Conservation (phyloP, 805 yeast species). For the Yamadazyma phyllophila region DNA sequence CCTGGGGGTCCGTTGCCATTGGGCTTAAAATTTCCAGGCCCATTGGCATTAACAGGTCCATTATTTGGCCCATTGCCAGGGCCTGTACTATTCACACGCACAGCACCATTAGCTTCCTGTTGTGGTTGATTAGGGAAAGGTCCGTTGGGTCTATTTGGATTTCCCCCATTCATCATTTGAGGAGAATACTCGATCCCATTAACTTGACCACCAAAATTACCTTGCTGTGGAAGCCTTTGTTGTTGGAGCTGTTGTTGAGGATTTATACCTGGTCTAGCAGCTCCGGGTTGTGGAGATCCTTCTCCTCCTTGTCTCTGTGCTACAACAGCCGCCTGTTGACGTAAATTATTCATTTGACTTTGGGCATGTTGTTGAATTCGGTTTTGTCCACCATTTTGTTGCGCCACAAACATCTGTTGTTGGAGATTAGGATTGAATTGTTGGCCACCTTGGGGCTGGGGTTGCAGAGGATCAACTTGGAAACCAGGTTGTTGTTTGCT, state of each 20-base stretch:
- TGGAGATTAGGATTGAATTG: constrained; percentile 11
- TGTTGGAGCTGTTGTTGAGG: constrained; percentile 2
- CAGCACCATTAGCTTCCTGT: constrained; percentile 3
- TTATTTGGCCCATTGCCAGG: constrained; percentile 12
- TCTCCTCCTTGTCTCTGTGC: constrained; percentile 19
- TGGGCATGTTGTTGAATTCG: constrained; percentile 47
- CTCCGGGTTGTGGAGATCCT: constrained; percentile 12
- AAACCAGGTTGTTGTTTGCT: constrained; percentile 19
- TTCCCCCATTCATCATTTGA: constrained; percentile 12
- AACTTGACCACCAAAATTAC: constrained; percentile 3
- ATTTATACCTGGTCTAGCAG: constrained; percentile 1
- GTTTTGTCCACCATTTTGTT: constrained; percentile 22
- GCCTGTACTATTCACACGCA: not conserved
- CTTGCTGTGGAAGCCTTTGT: constrained; percentile 5
- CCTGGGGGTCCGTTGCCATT: constrained; percentile 6
- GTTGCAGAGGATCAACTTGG: constrained; percentile 11
- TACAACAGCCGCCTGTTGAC: constrained; percentile 41
- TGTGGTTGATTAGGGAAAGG: constrained; percentile 1
- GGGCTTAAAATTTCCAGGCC: not conserved
- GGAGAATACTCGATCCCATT: constrained; percentile 13
- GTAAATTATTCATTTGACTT: constrained; percentile 48
- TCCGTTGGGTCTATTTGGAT: constrained; percentile 1
- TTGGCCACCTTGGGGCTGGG: not conserved
- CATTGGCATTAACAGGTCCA: constrained; percentile 9
- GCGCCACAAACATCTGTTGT: constrained; percentile 33